phyloP scores from a whole-genome alignment of 495 filamentous ascomycete species.

The Apodospora peruviana region DNA sequence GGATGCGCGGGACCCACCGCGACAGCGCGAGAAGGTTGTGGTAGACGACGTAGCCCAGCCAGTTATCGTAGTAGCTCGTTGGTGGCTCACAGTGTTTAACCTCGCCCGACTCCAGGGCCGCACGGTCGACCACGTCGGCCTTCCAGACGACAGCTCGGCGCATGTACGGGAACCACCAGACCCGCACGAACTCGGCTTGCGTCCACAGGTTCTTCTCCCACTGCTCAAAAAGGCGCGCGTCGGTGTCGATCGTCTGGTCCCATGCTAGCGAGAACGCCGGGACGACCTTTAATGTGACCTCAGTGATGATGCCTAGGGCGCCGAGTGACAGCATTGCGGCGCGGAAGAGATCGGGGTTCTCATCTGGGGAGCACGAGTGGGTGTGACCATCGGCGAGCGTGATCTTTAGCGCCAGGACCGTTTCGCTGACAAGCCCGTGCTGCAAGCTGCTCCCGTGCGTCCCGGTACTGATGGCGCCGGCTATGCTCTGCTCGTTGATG shows the following conservation, averaged over 20 bases:
- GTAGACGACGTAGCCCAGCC: slow-evolving; percentile 79
- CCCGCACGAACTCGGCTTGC: slow-evolving; percentile 76
- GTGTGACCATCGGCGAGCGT: slow-evolving; percentile 78
- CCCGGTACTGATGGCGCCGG: slow-evolving; percentile 85
- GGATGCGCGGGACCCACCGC: slow-evolving; percentile 69
- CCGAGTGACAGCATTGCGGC: slow-evolving; percentile 84
- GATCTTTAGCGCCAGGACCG: slow-evolving; percentile 64
- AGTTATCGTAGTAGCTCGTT: slow-evolving; percentile 69
- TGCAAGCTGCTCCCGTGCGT: slow-evolving; percentile 84
- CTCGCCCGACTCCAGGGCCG: slow-evolving; percentile 51
- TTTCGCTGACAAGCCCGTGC: slow-evolving; percentile 80
- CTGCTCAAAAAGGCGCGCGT: slow-evolving; percentile 57
- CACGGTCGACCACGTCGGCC: slow-evolving; percentile 47
- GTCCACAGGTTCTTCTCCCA: slow-evolving; percentile 81
- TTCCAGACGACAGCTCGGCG: slow-evolving; percentile 81
- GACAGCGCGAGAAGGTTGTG: slow-evolving; percentile 78
- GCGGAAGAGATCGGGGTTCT: slow-evolving; percentile 75
- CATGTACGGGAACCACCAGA: slow-evolving; percentile 97
- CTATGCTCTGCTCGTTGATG: slow-evolving; percentile 91
- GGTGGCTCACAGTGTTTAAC: slow-evolving; percentile 31
- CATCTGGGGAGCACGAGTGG: slow-evolving; percentile 62
- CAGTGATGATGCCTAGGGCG: slow-evolving; percentile 83
- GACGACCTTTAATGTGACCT: slow-evolving; percentile 77
- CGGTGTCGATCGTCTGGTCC: slow-evolving; percentile 69
- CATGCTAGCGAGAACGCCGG: slow-evolving; percentile 75